Base-by-base conservation (phyloP, 1,139 yeast genomes). In the Protomyces gravidus region DNA sequence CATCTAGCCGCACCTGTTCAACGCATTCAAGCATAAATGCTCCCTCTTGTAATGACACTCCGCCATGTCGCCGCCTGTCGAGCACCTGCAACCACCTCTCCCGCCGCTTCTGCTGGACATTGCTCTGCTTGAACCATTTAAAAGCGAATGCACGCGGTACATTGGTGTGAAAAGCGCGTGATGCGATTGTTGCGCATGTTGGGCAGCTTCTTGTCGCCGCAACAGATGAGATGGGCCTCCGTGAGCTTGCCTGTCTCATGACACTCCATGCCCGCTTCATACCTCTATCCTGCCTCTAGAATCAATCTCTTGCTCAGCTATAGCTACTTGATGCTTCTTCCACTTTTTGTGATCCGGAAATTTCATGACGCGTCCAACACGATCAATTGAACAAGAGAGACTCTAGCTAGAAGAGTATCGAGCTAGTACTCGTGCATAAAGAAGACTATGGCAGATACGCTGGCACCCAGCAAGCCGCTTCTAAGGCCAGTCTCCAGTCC, bases 91-190 rank as follows among this genome's bases (percentile, higher is more conserved):
- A 39, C 39, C 27, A 21, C 11, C 28, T 21, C 11, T 36, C 33
- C 5, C 42, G 45, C 42, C 33, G 51, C 33, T 36, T 25, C 15
- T 27, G 13, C 27, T 53, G 46, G 46, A 11, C 27, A n/a, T 21
- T 32, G 11, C 45, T 42, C 17, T 45, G 33, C 45, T 45, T 40
- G 45, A 53, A 53, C 58, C 58, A 53, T 46, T 53, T 53, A 39
- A 53, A 46, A 15, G 51, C 47, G 21, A 53, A 46, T 3, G 25
- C 21, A 13, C 27, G 42, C 30, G 45, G 5, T n/a, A 32, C 28
- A 5, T 30, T 15, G 7, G 57, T 32, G 50, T 30, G 15, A 19
- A 52, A 45, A 5, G 21, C 2, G 2, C 13, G 13, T 2, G 13
- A 13, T 9, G 32, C 32, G 13, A 13, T 9, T 28, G 32, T 13